phyloP scores from a whole-genome alignment of 129 eudicot species.

The Gnaphalium uliginosum region DNA sequence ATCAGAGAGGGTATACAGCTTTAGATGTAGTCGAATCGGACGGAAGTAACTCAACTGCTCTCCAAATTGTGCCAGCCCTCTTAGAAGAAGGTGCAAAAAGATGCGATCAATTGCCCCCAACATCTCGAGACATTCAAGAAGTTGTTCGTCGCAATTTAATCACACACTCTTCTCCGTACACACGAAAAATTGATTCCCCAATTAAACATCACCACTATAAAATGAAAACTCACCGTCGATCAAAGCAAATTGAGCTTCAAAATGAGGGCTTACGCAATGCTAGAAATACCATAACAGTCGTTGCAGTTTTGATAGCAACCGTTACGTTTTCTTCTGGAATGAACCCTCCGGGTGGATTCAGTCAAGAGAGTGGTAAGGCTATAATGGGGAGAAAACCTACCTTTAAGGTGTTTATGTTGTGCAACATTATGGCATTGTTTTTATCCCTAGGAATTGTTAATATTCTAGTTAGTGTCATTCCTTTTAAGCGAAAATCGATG shows the following conservation, averaged over 20 bases:
- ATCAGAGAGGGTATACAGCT: conserved; percentile 42
- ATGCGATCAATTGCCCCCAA: conserved; percentile 47
- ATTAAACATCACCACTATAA: conserved; percentile 15
- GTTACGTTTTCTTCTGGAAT: conserved; percentile 56
- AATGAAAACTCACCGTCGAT: conserved; percentile 30
- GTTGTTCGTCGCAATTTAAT: conserved; percentile 15
- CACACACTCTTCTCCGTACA: conserved; percentile 12
- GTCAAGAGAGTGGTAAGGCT: conserved; percentile 46
- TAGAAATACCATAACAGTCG: conserved; percentile 54
- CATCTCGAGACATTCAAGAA: conserved; percentile 41
- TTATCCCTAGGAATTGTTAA: conserved; percentile 53
- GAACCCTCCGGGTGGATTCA: conserved; percentile 60
- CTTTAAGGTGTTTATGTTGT: conserved; percentile 46
- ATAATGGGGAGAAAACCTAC: conserved; percentile 32
- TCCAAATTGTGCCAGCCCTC: conserved; percentile 49
- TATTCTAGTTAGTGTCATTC: conserved; percentile 53
- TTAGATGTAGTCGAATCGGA: conserved; percentile 48
- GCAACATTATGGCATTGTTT: conserved; percentile 55
- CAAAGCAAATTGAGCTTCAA: conserved; percentile 52
- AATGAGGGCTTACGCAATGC: conserved; percentile 59
- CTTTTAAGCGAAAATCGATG: conserved; percentile 48
- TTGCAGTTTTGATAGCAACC: conserved; percentile 54
- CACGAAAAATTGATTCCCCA: conserved; percentile 13
- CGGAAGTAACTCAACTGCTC: conserved; percentile 43
- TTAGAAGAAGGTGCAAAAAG: conserved; percentile 47